Conservation (phyloP, 331 rosid genomes). For the Malus hybrid region DNA sequence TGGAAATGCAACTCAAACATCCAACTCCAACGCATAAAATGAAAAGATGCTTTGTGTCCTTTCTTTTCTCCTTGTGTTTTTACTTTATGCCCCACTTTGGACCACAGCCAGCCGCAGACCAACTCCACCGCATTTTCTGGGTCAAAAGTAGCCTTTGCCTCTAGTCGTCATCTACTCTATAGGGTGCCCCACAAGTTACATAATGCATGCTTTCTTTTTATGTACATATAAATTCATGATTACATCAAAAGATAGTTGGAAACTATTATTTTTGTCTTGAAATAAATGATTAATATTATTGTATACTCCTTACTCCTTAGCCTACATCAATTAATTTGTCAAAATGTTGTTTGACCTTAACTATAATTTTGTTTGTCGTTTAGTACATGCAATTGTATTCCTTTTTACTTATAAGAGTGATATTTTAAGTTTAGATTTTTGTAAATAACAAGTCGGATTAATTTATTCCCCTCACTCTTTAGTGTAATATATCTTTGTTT, state of each 20-base stretch:
- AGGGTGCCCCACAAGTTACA: background rate
- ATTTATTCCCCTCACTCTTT: no score
- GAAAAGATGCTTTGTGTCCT: background rate
- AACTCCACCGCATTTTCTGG: background rate
- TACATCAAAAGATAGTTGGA: background rate
- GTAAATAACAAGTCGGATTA: fast-evolving
- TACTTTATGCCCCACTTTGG: conserved; percentile 8
- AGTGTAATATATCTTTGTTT: no score
- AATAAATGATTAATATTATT: no score
- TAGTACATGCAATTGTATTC: no score
- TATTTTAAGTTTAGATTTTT: no score
- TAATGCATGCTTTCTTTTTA: background rate
- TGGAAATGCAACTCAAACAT: background rate
- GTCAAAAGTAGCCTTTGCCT: background rate
- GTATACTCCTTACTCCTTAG: background rate
- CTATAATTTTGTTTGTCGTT: no score
- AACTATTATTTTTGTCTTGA: no score
- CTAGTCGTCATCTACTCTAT: background rate
- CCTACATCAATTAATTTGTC: no score
- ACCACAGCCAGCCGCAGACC: background rate
- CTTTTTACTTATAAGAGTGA: no score
- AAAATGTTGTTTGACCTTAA: background rate
- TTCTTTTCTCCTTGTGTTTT: background rate
- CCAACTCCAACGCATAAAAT: background rate
- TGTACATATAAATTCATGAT: background rate